Percentiles rank a stretch among this genome's conserved stretches.
Conservation (phyloP, 2,329 filamentous ascomycete genomes). For the Fusarium humuli region DNA sequence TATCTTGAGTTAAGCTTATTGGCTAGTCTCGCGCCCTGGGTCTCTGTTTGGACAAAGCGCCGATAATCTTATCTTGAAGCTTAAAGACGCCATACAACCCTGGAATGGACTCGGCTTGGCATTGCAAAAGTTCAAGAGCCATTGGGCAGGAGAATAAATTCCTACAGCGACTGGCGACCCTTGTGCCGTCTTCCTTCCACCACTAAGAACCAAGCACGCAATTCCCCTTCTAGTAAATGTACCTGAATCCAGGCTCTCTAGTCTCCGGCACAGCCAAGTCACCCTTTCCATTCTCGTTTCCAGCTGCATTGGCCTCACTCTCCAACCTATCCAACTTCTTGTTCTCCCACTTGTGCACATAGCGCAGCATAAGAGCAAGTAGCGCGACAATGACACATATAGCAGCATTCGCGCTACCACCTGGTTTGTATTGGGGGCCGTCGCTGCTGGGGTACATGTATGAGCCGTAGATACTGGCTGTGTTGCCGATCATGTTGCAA, state of each 20-base stretch:
- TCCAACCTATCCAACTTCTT: constrained; percentile 64
- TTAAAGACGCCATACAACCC: constrained; percentile 21
- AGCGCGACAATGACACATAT: constrained; percentile 71
- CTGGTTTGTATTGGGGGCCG: constrained; percentile 60
- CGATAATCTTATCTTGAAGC: constrained; percentile 32
- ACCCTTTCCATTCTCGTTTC: neutral
- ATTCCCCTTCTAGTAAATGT: constrained; percentile 25
- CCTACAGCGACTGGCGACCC: neutral
- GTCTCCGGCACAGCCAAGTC: neutral
- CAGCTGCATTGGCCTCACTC: constrained; percentile 24
- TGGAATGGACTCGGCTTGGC: too few relatives aligned
- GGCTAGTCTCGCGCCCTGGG: neutral
- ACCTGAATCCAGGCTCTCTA: constrained; percentile 22
- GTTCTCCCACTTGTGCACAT: constrained; percentile 70
- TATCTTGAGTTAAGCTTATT: constrained; percentile 15
- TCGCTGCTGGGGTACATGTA: constrained; percentile 60
- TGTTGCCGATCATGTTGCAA: constrained; percentile 75
- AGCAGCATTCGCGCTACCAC: constrained; percentile 70
- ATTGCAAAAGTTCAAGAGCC: neutral
- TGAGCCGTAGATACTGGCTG: constrained; percentile 59
- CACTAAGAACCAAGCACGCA: neutral
- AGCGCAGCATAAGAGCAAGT: constrained; percentile 64
- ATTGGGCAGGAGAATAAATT: constrained; percentile 15
- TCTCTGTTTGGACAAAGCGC: neutral
- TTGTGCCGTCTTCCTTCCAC: neutral